Percentiles rank a stretch among this genome's conserved stretches.
phyloP scores from a whole-genome alignment of 78 protist species.

The Ministeria vibrans region DNA sequence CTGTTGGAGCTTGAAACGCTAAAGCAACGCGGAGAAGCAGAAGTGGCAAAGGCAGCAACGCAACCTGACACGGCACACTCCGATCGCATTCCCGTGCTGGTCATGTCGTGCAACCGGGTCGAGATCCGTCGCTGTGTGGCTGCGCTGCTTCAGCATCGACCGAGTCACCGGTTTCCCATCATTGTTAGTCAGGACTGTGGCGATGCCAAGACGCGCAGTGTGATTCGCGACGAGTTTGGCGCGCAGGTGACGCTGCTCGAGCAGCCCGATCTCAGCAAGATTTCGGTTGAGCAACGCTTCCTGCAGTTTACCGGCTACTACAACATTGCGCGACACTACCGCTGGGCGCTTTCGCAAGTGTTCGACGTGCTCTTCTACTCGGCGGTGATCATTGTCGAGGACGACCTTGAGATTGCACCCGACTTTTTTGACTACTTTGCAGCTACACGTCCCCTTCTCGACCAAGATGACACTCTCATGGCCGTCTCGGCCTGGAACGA shows the following conservation, averaged over 20 bases:
- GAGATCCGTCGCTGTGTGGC: neutral
- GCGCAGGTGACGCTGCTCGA: neutral
- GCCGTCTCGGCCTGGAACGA: slow-evolving; percentile 71
- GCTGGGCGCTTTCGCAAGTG: slow-evolving; percentile 26
- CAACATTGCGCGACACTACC: slow-evolving; percentile 43
- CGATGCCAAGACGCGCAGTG: neutral
- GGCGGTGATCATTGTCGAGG: slow-evolving; percentile 49
- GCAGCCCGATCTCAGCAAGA: neutral
- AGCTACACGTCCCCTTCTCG: slow-evolving; percentile 44
- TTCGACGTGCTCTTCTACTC: slow-evolving; percentile 9
- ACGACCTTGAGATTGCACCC: slow-evolving; percentile 56
- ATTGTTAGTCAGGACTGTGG: neutral
- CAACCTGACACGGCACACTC: no score
- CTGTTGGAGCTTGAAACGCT: no score
- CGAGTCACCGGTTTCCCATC: neutral
- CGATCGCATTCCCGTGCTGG: slow-evolving; percentile 3
- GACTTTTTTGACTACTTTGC: slow-evolving; percentile 76
- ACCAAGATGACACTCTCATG: slow-evolving; percentile 14
- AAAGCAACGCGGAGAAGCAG: no score
- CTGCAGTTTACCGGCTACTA: slow-evolving; percentile 4
- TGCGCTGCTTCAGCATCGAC: neutral
- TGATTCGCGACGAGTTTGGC: neutral
- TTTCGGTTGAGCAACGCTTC: neutral
- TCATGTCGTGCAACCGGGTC: neutral
- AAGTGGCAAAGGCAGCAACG: no score